These are phyloP conservation scores for Solanum tarijense DNA, from an alignment of 257 asterid genomes.

Conservation along the genomic window DNA sequence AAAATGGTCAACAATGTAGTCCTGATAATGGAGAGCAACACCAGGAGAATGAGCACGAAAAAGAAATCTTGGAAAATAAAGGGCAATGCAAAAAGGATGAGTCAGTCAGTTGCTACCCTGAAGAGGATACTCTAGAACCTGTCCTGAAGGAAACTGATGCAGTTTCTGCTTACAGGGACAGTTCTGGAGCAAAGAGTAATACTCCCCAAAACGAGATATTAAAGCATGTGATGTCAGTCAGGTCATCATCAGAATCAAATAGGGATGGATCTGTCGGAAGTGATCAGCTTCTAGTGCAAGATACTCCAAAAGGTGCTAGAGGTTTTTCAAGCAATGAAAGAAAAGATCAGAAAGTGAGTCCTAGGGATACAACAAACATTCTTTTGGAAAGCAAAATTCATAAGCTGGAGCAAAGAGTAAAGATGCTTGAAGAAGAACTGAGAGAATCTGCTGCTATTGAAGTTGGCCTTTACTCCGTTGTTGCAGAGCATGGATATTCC, in stretches of 20 bases:
- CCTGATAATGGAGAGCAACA: constrained; percentile 3
- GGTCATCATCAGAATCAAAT: constrained; percentile 39
- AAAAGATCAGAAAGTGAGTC: constrained; percentile 25
- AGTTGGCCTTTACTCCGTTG: constrained; percentile 65
- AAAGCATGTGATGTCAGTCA: constrained; percentile 47
- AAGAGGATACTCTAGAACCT: constrained; percentile 1
- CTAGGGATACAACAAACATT: constrained; percentile 40
- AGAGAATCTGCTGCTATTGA: constrained; percentile 75
- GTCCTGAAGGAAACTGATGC: constrained; percentile 11
- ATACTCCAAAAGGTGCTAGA: constrained; percentile 11
- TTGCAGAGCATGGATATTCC: constrained; percentile 82
- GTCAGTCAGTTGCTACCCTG: constrained; percentile 7
- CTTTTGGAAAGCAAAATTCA: constrained; percentile 37
- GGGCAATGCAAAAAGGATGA: constrained; percentile 23
- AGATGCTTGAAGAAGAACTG: constrained; percentile 79
- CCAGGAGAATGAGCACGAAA: constrained; percentile 15
- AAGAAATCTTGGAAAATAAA: constrained; percentile 12
- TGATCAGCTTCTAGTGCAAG: constrained; percentile 18
- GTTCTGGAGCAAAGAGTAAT: constrained; percentile 1
- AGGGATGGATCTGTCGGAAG: constrained; percentile 29
- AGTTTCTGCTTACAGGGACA: constrained; percentile 18
- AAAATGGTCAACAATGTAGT: not conserved
- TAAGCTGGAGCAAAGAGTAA: constrained; percentile 40
- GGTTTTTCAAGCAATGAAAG: constrained; percentile 13
- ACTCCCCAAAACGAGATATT: constrained; percentile 24